Base-by-base conservation (phyloP, 768 basidiomycete species). In the Xanthoconium purpureum region DNA sequence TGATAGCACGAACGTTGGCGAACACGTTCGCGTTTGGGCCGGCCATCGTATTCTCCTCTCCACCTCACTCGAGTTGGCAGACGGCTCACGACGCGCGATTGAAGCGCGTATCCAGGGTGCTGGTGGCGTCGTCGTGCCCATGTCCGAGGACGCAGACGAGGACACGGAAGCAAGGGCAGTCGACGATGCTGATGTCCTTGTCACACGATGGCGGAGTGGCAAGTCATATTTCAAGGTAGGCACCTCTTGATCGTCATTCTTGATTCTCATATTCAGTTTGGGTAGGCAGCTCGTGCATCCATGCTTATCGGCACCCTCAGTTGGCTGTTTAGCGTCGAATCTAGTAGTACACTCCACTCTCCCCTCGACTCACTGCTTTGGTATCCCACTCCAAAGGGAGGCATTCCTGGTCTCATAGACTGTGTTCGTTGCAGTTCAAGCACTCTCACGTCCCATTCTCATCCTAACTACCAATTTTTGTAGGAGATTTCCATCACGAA, bases 401-500 rank as follows among this genome's bases (percentile, higher is more conserved):
- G 77, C 2, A 82, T 91, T 14, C 78, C 80, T 7, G 83, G 77
- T 1, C 88, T 94, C 52, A 66, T 73, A 0, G 69, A 70, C 1
- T 83, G 87, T 70, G 91, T 93, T 61, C 46, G 88, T 74, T 1
- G 63, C 20, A 18, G 5, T 45, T 13, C 15, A 18, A 18, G 2
- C 12, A 10, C 11, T 12, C 5, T 52, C 14, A 13, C 6, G 3
- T 18, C 14, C 2, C 33, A n/a, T 32, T 9, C 35, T 44, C 37
- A 6, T 59, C 30, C 20, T 55, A 38, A 35, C 49, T 50, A n/a
- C 32, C 3, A 3, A 9, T 14, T 28, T 50, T 48, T 2, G 24
- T 57, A 93, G 89, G 78, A 83, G 61, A 85, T 96, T 52, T 90
- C 93, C 0, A 78, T 96, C 2, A 93, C 93, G 0, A 95, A 95